Conservation (phyloP, 148 eudicot species). For the Rhododendron simsii region DNA sequence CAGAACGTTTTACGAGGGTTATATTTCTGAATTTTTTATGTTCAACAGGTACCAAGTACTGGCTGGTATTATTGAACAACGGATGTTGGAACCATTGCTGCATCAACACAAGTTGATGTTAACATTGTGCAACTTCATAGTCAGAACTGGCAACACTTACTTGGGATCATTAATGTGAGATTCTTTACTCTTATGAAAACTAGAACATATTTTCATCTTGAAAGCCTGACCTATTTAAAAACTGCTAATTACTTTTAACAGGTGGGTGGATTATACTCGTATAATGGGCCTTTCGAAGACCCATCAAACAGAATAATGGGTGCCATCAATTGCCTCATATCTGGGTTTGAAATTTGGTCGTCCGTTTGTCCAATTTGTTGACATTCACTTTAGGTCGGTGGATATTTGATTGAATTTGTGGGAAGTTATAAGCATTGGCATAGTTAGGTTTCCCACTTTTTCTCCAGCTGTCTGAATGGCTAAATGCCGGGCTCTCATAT, state of each 20-base stretch:
- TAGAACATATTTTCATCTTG: not conserved
- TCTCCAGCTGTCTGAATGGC: not conserved
- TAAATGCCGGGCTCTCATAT: not conserved
- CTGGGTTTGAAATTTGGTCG: not conserved
- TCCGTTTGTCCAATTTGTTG: slow-evolving; percentile 15
- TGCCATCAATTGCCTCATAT: slow-evolving; percentile 1
- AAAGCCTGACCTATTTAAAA: not conserved
- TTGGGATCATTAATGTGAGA: slow-evolving; percentile 92
- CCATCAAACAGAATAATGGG: slow-evolving; percentile 33
- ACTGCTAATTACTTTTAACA: slow-evolving; percentile 18
- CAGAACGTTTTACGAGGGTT: not conserved
- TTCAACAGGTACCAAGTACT: slow-evolving; percentile 69
- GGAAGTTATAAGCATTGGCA: slow-evolving; percentile 9
- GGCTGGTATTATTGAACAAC: slow-evolving; percentile 86
- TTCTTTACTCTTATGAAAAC: not conserved
- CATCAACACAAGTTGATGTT: slow-evolving; percentile 75
- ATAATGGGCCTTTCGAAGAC: slow-evolving; percentile 66
- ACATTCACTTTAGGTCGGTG: slow-evolving; percentile 12
- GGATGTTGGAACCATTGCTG: slow-evolving; percentile 71
- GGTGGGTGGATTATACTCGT: slow-evolving; percentile 99
- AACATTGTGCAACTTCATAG: slow-evolving; percentile 58
- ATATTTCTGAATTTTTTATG: not conserved
- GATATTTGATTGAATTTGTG: slow-evolving; percentile 12
- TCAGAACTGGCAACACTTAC: slow-evolving; percentile 90
- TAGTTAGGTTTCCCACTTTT: not conserved